Evolutionary conservation across 1,284 basidiomycete species (phyloP), one percentile per base, ranked within the genome.

Genomic region (Rhodotorula sp.): DNA sequence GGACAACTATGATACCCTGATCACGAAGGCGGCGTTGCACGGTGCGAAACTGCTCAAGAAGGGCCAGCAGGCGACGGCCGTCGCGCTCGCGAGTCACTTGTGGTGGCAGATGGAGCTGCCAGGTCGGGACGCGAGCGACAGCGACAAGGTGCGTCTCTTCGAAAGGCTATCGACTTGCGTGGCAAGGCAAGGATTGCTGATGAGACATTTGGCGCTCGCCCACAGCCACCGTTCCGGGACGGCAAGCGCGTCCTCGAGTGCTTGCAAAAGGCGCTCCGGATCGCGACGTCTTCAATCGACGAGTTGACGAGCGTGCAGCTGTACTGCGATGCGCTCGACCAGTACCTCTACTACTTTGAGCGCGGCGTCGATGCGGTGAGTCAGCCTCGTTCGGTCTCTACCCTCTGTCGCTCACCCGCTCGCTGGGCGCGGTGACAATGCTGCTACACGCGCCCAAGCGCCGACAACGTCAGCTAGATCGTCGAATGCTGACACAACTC

Each of bases 221-320:
- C n/a, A 4, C 71, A 93, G 91, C 88, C 89, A 76, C 91, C 92
- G 43, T 91, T 70, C 65, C 89, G 92, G 76, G 94, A 97, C 80
- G 94, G 92, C 82, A 95, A 95, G 79, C 91, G 94, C 52, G 93
- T 97, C 0, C 84, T 97, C 47, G 94, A 97, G 81, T 97, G 94
- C 77, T 84, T 97, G 49, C 94, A 97, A 80, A 97, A 97, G 81
- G 90, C 92, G 10, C 84, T 97, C 34, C 87, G 94, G 6, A 97
- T 95, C 77, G 94, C 94, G 3, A 93, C 92, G 77, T 92, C 91
- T 3, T 91, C 92, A 47, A 94, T 93, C 69, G 94, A 97, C 81
- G 93, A 95, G 78, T 90, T 97, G 74, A 91, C 95, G 54, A 95
- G 90, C 1, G 89, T 95, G 3, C 93, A 97, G 80, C 85, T 97